Percentiles rank a stretch among this genome's conserved stretches.
phyloP scores from a whole-genome alignment of 140 eudicot genomes.

The Senecio squalidus region DNA sequence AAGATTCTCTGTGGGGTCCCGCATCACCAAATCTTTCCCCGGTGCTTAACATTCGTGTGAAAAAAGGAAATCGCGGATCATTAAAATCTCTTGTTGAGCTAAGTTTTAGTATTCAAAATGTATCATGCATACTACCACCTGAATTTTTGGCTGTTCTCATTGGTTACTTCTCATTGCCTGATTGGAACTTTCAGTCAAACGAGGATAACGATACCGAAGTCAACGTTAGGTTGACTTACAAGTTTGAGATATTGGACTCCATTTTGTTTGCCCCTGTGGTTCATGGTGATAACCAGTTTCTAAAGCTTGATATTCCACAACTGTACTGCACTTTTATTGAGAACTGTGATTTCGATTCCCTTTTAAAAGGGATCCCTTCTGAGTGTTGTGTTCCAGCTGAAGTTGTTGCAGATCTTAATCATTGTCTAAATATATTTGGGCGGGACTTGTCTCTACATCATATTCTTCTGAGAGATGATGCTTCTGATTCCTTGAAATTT shows the following conservation, averaged over 20 bases:
- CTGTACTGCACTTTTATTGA: slow-evolving; percentile 43
- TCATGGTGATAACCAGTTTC: slow-evolving; percentile 35
- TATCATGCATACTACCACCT: slow-evolving; percentile 75
- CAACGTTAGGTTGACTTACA: slow-evolving; percentile 25
- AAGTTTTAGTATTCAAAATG: slow-evolving; percentile 67
- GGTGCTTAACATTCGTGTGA: slow-evolving; percentile 54
- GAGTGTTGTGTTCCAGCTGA: slow-evolving; percentile 52
- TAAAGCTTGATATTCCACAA: slow-evolving; percentile 62
- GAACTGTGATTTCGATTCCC: slow-evolving; percentile 26
- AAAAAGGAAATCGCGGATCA: slow-evolving; percentile 32
- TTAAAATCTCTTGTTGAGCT: slow-evolving; percentile 36
- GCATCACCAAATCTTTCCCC: slow-evolving; percentile 49
- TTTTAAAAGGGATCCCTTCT: slow-evolving; percentile 40
- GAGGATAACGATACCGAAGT: slow-evolving; percentile 20
- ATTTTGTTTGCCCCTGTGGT: slow-evolving; percentile 52
- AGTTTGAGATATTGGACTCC: slow-evolving; percentile 76
- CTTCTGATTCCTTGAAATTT: slow-evolving; percentile 29
- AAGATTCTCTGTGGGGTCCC: slow-evolving; percentile 79
- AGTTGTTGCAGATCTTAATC: slow-evolving; percentile 38
- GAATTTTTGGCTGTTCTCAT: slow-evolving; percentile 71
- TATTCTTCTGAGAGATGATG: slow-evolving; percentile 33
- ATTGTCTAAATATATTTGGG: slow-evolving; percentile 67
- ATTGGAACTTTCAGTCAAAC: slow-evolving; percentile 44
- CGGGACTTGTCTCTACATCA: slow-evolving; percentile 58
- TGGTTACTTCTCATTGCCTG: slow-evolving; percentile 85